These are phyloP conservation scores for Tetrahymena borealis DNA, from an alignment of 73 alveolate genomes.

Conservation along the genomic window DNA sequence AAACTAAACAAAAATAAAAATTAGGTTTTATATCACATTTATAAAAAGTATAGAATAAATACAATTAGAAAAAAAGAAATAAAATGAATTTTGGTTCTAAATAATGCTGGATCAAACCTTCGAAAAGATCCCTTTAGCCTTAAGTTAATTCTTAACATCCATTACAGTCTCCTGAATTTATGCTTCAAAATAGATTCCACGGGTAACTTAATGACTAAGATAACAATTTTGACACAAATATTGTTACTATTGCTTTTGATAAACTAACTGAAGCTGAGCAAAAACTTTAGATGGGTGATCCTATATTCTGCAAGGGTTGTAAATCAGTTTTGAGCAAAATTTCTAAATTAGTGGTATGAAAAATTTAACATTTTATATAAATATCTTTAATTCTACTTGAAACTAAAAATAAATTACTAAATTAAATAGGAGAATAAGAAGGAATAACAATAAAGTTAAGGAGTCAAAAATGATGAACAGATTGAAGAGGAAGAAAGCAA, in stretches of 20 bases:
- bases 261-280: not conserved
- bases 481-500: not conserved
- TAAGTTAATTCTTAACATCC: no score
- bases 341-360: not conserved
- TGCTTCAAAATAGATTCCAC: no score
- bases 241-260: not conserved
- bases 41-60: no score
- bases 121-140: no score
- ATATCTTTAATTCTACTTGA: not conserved
- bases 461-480: not conserved
- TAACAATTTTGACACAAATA: not conserved
- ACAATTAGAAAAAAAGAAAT: not conserved
- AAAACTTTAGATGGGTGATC: not conserved
- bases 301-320: not conserved
- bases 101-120: not conserved
- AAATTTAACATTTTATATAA: not conserved
- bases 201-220: not conserved
- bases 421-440: not conserved
- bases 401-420: no score
- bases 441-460: no score
- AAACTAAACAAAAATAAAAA: no score
- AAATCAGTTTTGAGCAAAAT: not conserved
- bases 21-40: no score
- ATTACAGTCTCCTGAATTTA: no score
- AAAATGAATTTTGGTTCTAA: not conserved